Evolutionary conservation across 176 grass and related monocot species (phyloP), one percentile per base, ranked within the genome.

Genomic region (Paspalum vaginatum): DNA sequence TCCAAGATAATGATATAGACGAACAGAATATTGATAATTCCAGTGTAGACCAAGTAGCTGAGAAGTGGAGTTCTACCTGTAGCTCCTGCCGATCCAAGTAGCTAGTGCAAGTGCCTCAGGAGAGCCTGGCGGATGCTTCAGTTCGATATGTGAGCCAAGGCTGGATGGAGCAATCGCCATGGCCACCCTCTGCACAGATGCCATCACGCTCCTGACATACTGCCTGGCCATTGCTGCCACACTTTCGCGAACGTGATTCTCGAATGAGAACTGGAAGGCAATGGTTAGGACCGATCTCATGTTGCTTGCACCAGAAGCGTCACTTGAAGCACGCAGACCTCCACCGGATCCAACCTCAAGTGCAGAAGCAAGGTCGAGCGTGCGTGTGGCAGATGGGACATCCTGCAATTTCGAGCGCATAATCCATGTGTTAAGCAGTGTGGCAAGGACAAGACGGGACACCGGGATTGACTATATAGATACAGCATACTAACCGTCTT

Each of bases 121-220:
- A 63, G 92, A 98, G 40, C 80, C 85, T 0, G 94, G 94, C 18
- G 79, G 78, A 49, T 92, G 79, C 66, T 90, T 87, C 65, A 88
- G 68, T 81, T 89, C 78, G 2, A 98, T 85, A 45, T 84, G 92
- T 0, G 69, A 32, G 60, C 83, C 87, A 1, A 92, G 85, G 18
- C 75, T 53, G 4, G 89, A 86, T 58, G 95, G 95, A 54, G 92
- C 84, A 70, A 98, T 89, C 5, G 88, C 95, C 88, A 98, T 94
- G 11, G 95, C 95, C 80, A 98, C 90, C 79, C 90, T 94, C 86
- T 98, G 95, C 14, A 98, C 92, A 0, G 95, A 94, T 6, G 95
- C 64, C 64, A 93, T 91, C 68, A 98, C 95, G 21, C 86, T 78
- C 59, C 95, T 87, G 48, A 98, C 92, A 43, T 98, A 94, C 66